Percentiles rank a stretch among this genome's conserved stretches.
These are phyloP conservation scores for Rugosomyces carneus DNA, from an alignment of 1,284 basidiomycete genomes.

Conservation along the genomic window DNA sequence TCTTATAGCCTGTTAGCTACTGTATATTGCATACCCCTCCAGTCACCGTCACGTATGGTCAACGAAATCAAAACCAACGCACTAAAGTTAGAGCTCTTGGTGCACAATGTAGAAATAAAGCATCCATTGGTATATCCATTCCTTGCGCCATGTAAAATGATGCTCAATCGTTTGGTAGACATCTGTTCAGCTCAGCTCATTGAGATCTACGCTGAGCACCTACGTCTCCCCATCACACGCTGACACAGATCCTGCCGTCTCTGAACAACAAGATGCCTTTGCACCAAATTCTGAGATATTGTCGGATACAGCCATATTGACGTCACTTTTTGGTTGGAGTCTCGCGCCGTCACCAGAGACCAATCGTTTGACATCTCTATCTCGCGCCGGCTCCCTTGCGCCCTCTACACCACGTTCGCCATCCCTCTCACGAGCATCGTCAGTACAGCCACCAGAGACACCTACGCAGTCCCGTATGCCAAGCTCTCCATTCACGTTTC, in stretches of 20 bases:
- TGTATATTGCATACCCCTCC: constrained; percentile 69
- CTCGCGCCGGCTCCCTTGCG: constrained; percentile 32
- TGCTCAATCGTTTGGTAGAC: constrained; percentile 28
- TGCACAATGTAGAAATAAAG: constrained; percentile 52
- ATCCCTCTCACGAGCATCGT: constrained; percentile 40
- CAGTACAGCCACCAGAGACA: constrained; percentile 27
- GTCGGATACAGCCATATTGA: constrained; percentile 44
- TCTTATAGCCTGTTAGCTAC: constrained; percentile 38
- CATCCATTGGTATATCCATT: constrained; percentile 59
- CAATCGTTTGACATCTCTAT: constrained; percentile 30
- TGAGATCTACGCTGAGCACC: constrained; percentile 35
- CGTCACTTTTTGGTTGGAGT: constrained; percentile 67
- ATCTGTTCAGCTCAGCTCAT: constrained; percentile 36
- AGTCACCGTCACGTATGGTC: constrained; percentile 54
- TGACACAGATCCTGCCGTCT: constrained; percentile 8
- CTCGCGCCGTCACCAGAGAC: constrained; percentile 38
- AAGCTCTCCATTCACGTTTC: constrained; percentile 20
- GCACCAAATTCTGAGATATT: constrained; percentile 13
- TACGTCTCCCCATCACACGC: constrained; percentile 14
- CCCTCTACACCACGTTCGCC: constrained; percentile 37
- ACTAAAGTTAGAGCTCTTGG: constrained; percentile 40
- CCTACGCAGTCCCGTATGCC: constrained; percentile 13
- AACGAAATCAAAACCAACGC: constrained; percentile 56
- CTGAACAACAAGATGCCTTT: constrained; percentile 11
- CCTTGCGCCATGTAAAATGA: background rate